Conservation (phyloP, 345 rosid species). For the Hibiscus syriacus region DNA sequence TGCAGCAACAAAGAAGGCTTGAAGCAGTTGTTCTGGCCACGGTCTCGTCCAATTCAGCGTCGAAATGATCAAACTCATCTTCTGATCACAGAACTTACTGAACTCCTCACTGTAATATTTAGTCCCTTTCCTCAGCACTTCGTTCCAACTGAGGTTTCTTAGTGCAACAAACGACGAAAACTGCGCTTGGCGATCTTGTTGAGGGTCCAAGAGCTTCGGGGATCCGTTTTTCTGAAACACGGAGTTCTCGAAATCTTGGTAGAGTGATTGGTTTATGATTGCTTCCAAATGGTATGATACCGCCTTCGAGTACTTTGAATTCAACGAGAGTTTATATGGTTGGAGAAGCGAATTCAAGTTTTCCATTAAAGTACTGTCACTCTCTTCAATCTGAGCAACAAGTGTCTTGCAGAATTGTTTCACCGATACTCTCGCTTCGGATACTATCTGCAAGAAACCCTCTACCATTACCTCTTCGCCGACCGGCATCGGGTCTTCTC, state of each 20-base stretch:
- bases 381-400: slow-evolving; percentile 59
- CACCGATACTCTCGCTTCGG: slow-evolving; percentile 86
- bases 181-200: slow-evolving; percentile 64
- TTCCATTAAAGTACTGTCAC: slow-evolving; percentile 43
- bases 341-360: slow-evolving; percentile 58
- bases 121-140: slow-evolving; percentile 84
- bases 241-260: slow-evolving; percentile 85
- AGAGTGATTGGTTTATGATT: slow-evolving; percentile 66
- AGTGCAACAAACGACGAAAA: slow-evolving; percentile 69
- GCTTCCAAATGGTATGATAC: slow-evolving; percentile 77
- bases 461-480: slow-evolving; percentile 80
- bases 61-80: slow-evolving; percentile 80
- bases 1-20: slow-evolving; percentile 81
- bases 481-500: slow-evolving; percentile 55
- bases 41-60: slow-evolving; percentile 75
- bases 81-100: slow-evolving; percentile 93
- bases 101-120: slow-evolving; percentile 90
- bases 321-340: slow-evolving; percentile 54
- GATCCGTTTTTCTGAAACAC: slow-evolving; percentile 77
- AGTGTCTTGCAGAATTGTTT: slow-evolving; percentile 89
- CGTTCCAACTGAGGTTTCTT: slow-evolving; percentile 91
- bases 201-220: slow-evolving; percentile 62
- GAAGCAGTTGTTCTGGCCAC: slow-evolving; percentile 89
- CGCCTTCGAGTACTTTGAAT: slow-evolving; percentile 58
- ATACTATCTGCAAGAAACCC: slow-evolving; percentile 85